Base-by-base conservation (phyloP, 2,329 filamentous ascomycete genomes). In the Eutypa lata region DNA sequence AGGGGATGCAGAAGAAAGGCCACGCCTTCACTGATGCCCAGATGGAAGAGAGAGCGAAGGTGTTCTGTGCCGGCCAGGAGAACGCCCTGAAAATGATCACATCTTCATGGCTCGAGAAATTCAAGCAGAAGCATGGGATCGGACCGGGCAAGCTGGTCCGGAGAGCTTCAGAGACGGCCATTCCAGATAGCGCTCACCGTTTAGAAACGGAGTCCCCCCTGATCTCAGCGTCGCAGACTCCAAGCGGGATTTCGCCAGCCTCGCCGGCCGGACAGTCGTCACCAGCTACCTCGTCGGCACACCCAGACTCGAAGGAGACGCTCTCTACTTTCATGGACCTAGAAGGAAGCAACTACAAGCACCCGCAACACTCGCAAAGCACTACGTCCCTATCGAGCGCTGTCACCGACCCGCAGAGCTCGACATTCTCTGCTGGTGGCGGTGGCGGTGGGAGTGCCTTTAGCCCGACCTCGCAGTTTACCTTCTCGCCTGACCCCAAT, bases 61-160 rank as follows among this genome's bases (percentile, higher is more conserved):
- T 91, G 57, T 97, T 97, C 68, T 86, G 82, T 40, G 88, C 83
- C 22, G 88, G 85, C 53, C 82, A 85, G 3, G 90, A 96, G 50
- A 84, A 80, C 57, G 83, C 90, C 48, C 71, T 88, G 52, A 89
- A 88, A 63, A 82, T 82, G 47, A 82, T 90, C 59, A 94, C 83
- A 60, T 77, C 83, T 28, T 86, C 79, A 60, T 97, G 93, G 92
- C 79, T 97, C 33, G 91, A 96, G 65, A 95, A 94, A 68, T 97
- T 97, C 77, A 96, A 97, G 76, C 84, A 91, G 67, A 96, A 93
- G 74, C 88, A 96, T 68, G 85, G 73, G 28, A 73, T 83, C 51
- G 75, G 63, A 16, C 73, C 73, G 16, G 76, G 72, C 16, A 78
- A 74, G 54, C 64, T 84, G 37, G 75, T 77, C 56, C 75, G 83